These are phyloP conservation scores for Paraphoma chrysanthemicola DNA, from an alignment of 2,329 filamentous ascomycete genomes.

Conservation along the genomic window DNA sequence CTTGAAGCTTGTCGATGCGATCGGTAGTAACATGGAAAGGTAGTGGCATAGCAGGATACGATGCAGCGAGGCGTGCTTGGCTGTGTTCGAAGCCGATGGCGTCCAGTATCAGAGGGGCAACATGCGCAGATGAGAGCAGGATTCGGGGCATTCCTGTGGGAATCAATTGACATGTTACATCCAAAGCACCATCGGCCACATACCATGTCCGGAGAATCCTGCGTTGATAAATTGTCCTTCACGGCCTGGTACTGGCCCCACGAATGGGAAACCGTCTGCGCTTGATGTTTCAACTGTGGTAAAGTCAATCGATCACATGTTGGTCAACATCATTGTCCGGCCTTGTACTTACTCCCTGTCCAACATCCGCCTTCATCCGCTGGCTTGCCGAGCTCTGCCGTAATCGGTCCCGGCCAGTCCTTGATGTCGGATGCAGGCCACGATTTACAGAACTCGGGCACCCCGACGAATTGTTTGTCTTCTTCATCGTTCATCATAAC, in stretches of 20 bases:
- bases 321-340: not conserved
- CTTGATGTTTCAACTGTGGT: conserved; percentile 3
- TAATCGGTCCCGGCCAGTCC: conserved; percentile 2
- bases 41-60: conserved; percentile 10
- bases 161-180: not conserved
- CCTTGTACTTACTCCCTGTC: conserved; percentile 10
- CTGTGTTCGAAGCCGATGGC: conserved; percentile 7
- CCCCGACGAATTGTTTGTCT: conserved; percentile 8
- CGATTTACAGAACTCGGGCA: conserved; percentile 10
- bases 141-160: conserved; percentile 11
- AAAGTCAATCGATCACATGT: not conserved
- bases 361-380: conserved; percentile 11
- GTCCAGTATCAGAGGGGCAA: conserved; percentile 13
- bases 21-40: conserved; percentile 11
- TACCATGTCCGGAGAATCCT: conserved; percentile 16
- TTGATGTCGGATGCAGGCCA: conserved; percentile 12
- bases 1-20: conserved; percentile 10
- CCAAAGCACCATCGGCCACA: not conserved
- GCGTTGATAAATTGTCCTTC: conserved; percentile 11
- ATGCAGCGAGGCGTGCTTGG: conserved; percentile 5
- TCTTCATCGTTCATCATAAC: conserved; percentile 8
- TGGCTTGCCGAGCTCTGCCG: conserved; percentile 7
- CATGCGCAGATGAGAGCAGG: conserved; percentile 9
- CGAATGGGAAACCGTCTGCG: conserved; percentile 14
- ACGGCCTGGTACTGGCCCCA: conserved; percentile 9